Evolutionary conservation across 1,139 yeast genomes (phyloP), one percentile per base, ranked within the genome.

Genomic region (Taphrina wiesneri): DNA sequence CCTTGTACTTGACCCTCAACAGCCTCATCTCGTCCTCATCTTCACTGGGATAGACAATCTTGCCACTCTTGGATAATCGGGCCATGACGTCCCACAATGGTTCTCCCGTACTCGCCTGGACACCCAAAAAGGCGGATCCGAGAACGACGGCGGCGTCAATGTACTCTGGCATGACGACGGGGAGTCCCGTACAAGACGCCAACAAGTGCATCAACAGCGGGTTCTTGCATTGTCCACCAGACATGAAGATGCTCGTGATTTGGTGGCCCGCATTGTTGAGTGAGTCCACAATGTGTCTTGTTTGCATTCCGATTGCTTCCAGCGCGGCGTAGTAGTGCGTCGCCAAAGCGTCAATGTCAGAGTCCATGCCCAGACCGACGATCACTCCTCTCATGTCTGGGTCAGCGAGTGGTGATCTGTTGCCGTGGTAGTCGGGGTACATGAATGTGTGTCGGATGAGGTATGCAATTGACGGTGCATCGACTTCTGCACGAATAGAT

Each of bases 221-320:
- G 77, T 93, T 93, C 75, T 97, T 85, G 77, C 97, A 91, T 77
- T 93, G 99, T 32, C 99, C 98, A 67, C 99, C 99, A 71, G 96
- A 87, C 86, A 93, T 86, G 77, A 87, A 93, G 69, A 93, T 86
- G 56, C 90, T 83, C 45, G 82, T 80, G 70, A 93, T 84, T 23
- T 80, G 72, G 78, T 92, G 97, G 4, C 99, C 99, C 2, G 87
- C 81, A 65, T 81, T 78, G 72, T 85, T 86, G 89, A 93, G 87
- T 68, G 86, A 86, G 71, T 90, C 96, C 41, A 93, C 86, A 74
- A 93, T 93, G 74, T 93, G 99, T 74, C 97, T 85, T 0, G 98
- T 92, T 78, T 93, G 99, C 76, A 91, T 97, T 66, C 97, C 97
- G 76, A 93, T 92, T 74, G 93, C 93, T 77, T 93, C 99, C 77